A percentile compares a stretch with the other conserved stretches of the same genome.
Conservation (phyloP, 2,329 filamentous ascomycete genomes). For the Arthrobotrys musiformis region DNA sequence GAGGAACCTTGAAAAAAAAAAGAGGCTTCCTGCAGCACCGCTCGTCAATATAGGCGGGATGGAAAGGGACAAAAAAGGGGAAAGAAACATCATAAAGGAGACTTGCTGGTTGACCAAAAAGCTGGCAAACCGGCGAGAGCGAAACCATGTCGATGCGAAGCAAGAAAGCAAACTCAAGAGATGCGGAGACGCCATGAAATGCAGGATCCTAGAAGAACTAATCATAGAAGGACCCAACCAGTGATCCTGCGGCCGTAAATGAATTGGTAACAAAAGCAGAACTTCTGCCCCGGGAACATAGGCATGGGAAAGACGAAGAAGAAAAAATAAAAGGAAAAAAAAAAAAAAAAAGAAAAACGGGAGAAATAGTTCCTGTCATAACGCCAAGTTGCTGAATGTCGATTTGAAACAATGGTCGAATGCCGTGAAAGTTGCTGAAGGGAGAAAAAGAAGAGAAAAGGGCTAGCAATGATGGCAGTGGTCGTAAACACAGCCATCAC, state of each 20-base stretch:
- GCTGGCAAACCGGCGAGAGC: neutral
- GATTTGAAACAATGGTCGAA: conserved; percentile 9
- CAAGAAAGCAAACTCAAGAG: neutral
- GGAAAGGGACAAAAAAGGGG: neutral
- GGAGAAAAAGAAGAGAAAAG: neutral
- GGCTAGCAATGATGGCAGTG: no score
- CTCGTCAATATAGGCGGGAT: conserved; percentile 21
- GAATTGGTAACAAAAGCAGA: neutral
- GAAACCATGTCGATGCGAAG: neutral
- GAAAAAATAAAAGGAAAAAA: neutral
- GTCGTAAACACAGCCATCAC: neutral
- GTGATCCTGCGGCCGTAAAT: conserved; percentile 31
- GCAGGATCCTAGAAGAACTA: conserved; percentile 34
- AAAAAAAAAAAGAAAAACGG: neutral
- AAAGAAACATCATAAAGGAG: neutral
- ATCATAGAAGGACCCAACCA: conserved; percentile 25
- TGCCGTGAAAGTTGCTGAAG: neutral
- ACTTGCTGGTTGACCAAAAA: neutral
- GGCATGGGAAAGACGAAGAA: neutral
- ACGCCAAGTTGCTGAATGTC: conserved; percentile 38
- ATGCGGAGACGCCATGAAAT: conserved; percentile 44
- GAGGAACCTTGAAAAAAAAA: neutral
- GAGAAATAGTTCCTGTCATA: conserved; percentile 21
- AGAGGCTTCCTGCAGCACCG: neutral
- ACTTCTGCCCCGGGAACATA: neutral